These are phyloP conservation scores for Zychaea mexicana DNA, from an alignment of 371 early-diverging fungal genomes.

Conservation along the genomic window DNA sequence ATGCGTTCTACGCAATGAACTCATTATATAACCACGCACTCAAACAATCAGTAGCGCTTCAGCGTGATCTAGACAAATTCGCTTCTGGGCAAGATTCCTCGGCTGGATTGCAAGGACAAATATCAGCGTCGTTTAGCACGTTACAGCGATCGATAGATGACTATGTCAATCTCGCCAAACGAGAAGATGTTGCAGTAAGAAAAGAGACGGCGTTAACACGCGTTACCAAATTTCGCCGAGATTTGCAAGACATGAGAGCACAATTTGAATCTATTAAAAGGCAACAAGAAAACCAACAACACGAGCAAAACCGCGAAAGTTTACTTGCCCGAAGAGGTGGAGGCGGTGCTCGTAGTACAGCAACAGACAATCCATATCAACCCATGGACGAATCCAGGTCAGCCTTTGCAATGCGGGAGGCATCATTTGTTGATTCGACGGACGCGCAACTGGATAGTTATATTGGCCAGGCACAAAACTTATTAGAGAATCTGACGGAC, in stretches of 20 bases:
- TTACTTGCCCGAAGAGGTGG: constrained; percentile 47
- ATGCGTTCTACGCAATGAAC: constrained; percentile 37
- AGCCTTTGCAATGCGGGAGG: constrained; percentile 45
- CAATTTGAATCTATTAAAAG: constrained; percentile 61
- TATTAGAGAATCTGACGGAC: constrained; percentile 74
- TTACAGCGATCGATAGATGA: constrained; percentile 75
- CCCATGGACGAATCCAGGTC: constrained; percentile 22
- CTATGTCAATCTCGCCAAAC: constrained; percentile 69
- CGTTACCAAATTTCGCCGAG: constrained; percentile 65
- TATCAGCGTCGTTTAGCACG: constrained; percentile 65
- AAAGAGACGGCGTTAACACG: constrained; percentile 78
- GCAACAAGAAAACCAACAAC: constrained; percentile 47
- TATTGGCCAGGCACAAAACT: constrained; percentile 69
- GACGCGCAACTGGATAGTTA: constrained; percentile 73
- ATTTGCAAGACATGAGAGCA: constrained; percentile 54
- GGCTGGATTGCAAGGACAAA: constrained; percentile 69
- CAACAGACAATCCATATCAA: background rate
- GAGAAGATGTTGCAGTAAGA: constrained; percentile 74
- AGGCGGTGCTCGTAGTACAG: background rate
- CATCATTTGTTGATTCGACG: constrained; percentile 55
- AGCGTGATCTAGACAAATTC: constrained; percentile 60
- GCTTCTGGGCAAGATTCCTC: constrained; percentile 61
- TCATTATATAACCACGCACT: constrained; percentile 65
- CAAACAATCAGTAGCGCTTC: constrained; percentile 60
- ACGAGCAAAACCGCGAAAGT: constrained; percentile 52